phyloP scores from a whole-genome alignment of 2,329 filamentous ascomycete species.

The Cladorrhinum sp. region DNA sequence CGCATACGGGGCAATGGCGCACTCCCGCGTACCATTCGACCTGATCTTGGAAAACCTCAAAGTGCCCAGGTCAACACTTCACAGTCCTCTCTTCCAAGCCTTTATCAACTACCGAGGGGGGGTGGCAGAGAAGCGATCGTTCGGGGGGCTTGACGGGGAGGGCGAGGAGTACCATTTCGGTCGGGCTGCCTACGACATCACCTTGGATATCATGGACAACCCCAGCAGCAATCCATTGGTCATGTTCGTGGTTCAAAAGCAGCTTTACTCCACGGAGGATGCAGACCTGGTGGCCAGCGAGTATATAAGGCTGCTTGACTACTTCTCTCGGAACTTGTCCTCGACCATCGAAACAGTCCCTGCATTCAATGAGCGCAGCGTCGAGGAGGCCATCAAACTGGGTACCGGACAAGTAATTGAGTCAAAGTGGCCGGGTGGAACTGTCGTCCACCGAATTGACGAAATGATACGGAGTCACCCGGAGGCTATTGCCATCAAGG shows the following conservation, averaged over 20 bases:
- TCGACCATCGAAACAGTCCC: conserved; percentile 14
- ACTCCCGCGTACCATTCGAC: conserved; percentile 49
- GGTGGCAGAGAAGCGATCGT: conserved; percentile 21
- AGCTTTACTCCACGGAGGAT: conserved; percentile 31
- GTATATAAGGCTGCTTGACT: neutral
- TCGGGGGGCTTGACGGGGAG: conserved; percentile 22
- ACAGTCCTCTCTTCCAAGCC: conserved; percentile 49
- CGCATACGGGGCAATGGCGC: conserved; percentile 36
- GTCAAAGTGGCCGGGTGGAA: conserved; percentile 33
- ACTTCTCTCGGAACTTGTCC: conserved; percentile 6
- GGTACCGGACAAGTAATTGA: conserved; percentile 4
- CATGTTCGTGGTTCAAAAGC: conserved; percentile 30
- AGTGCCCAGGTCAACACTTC: conserved; percentile 36
- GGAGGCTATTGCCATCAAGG: neutral
- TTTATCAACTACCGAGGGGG: conserved; percentile 34
- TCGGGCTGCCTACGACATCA: conserved; percentile 32
- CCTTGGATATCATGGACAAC: conserved; percentile 38
- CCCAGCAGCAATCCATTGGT: conserved; percentile 21
- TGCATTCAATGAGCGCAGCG: conserved; percentile 1
- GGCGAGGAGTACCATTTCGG: conserved; percentile 16
- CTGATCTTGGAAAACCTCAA: conserved; percentile 44
- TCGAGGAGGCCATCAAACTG: conserved; percentile 2
- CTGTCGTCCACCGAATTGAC: conserved; percentile 36
- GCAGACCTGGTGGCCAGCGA: conserved; percentile 17
- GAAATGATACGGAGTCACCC: conserved; percentile 29